Conservation (phyloP, 352 stramenopile genomes). For the Phytophthora europaea region DNA sequence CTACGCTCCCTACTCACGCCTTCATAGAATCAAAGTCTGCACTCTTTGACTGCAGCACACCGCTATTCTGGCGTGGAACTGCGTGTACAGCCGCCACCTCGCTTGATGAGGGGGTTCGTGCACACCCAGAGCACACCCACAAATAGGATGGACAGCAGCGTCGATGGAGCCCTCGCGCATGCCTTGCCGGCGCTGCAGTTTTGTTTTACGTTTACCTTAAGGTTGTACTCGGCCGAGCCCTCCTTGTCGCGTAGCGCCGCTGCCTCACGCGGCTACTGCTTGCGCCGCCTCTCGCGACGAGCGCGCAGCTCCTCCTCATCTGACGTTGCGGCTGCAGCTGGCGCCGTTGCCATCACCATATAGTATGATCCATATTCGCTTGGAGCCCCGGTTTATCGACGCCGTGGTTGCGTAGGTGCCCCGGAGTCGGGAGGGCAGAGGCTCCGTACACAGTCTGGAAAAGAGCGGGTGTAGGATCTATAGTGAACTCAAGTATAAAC, state of each 20-base stretch:
- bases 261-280: slow-evolving; percentile 76
- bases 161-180: slow-evolving; percentile 45
- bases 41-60: slow-evolving; percentile 21
- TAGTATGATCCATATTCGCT: too few relatives aligned
- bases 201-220: slow-evolving; percentile 70
- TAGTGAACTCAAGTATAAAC: too few relatives aligned
- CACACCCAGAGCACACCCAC: too few relatives aligned
- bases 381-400: too few relatives aligned
- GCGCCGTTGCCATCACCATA: too few relatives aligned
- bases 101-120: slow-evolving; percentile 44
- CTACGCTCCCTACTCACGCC: too few relatives aligned
- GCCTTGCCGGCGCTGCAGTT: slow-evolving; percentile 57
- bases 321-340: not conserved
- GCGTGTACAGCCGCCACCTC: slow-evolving; percentile 64
- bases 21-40: too few relatives aligned
- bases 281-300: slow-evolving; percentile 52
- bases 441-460: too few relatives aligned
- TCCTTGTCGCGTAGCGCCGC: slow-evolving; percentile 77
- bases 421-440: too few relatives aligned
- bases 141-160: too few relatives aligned
- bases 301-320: slow-evolving; percentile 11
- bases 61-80: slow-evolving; percentile 58
- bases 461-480: too few relatives aligned
- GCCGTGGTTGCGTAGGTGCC: too few relatives aligned
- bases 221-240: slow-evolving; percentile 71